Evolutionary conservation across 208 protist species (phyloP).

Genomic region (Leishmania arabica): DNA sequence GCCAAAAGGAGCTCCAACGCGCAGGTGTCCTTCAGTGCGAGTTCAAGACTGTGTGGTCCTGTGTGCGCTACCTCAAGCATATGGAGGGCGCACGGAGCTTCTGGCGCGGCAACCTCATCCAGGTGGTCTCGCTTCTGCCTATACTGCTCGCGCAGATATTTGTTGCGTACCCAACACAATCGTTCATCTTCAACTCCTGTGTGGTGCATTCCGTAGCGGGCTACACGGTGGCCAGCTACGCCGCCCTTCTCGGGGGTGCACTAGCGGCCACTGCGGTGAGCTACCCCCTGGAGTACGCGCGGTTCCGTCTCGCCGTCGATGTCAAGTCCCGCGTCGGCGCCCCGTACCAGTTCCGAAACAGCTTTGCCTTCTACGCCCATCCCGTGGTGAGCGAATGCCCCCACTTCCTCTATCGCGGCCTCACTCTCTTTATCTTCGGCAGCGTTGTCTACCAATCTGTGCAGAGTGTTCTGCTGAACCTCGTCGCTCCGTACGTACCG

Average conservation of each 20-base stretch:
- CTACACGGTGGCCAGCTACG: conserved; percentile 55
- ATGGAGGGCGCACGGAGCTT: conserved; percentile 67
- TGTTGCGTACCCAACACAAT: conserved; percentile 62
- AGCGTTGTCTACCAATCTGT: conserved; percentile 63
- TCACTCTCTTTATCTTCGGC: conserved; percentile 69
- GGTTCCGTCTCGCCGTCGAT: conserved; percentile 83
- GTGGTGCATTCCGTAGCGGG: conserved; percentile 35
- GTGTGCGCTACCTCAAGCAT: conserved; percentile 49
- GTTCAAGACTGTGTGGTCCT: conserved; percentile 61
- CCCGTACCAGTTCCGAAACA: conserved; percentile 71
- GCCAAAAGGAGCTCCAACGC: conserved; percentile 69
- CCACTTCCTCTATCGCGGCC: conserved; percentile 70
- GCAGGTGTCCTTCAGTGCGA: conserved; percentile 43
- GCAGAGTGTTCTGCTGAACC: conserved; percentile 37
- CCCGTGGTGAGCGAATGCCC: conserved; percentile 66
- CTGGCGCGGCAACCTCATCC: conserved; percentile 83
- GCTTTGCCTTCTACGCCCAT: conserved; percentile 77
- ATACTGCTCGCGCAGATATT: conserved; percentile 71
- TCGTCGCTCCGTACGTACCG: conserved; percentile 50
- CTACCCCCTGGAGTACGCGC: conserved; percentile 83
- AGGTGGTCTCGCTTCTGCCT: conserved; percentile 70
- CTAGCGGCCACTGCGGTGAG: conserved; percentile 54
- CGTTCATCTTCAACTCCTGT: conserved; percentile 55
- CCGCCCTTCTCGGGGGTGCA: conserved; percentile 47
- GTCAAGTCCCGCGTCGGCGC: conserved; percentile 52